Base-by-base conservation (phyloP, 257 asterid species). In the Solanum rostratum region DNA sequence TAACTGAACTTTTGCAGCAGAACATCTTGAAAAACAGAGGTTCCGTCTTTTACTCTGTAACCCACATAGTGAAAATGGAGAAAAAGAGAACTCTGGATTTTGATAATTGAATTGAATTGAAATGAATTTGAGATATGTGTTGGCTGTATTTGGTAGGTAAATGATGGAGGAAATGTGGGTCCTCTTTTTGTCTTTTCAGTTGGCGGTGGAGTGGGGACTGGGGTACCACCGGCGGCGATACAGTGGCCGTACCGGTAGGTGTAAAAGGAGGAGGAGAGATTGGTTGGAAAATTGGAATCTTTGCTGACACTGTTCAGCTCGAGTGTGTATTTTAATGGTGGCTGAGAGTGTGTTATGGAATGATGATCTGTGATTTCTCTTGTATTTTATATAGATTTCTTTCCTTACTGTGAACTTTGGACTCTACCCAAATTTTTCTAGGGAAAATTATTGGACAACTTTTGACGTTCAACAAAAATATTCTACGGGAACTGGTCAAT, bases 1-100 rank as follows among this genome's bases (percentile, higher is more conserved):
- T 86, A 13, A 87, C 89, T 54, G 87, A 80, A 43, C 85, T 91
- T 88, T 88, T 93, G 87, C 92, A 88, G 89, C 97, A 95, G 84
- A 90, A 84, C 97, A 95, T 94, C 84, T 84, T 90, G 8, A 65
- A 10, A 37, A 69, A 70, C 74, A 29, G 45, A 63, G 29, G 10
- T 18, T 16, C 59, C 39, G 69, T 3, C n/a, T 83, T 83, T 50
- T 16, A 45, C 46, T 46, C 7, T 10, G 27, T 29, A 18, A 54
- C 29, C 22, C 37, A n/a, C 69, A 43, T 78, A 20, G 78, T 7
- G 18, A 43, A 78, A 74, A 63, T 62, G 19, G 55, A 55, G 19
- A 66, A 22, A 45, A n/a, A 84, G 66, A 54, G 79, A 16, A 60
- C 16, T 0, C 46, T 14, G 16, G 15, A 6, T 37, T 37, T 69